Evolutionary conservation across 352 stramenopile species (phyloP), one percentile per base, ranked within the genome.

Genomic region (Globisporangium orthogonon): DNA sequence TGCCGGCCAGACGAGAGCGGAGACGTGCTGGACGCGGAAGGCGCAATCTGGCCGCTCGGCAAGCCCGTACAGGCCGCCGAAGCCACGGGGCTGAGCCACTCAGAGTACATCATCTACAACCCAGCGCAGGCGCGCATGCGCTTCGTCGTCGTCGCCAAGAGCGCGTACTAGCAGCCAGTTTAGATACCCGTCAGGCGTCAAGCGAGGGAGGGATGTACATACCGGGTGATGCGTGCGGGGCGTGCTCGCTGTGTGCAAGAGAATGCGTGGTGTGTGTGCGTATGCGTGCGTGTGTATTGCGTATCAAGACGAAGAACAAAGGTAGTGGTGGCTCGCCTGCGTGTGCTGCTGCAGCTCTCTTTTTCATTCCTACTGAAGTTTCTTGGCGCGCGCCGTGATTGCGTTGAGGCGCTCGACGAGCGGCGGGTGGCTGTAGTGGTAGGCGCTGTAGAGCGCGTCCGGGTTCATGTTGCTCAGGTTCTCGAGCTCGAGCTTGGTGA

Each of bases 381-480:
- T 89, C 70, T 87, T 88, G 14, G 69, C 75, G 41, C 74, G 63
- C 4, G 57, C 63, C 1, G 70, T 70, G 58, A 99, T 98, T n/a
- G 94, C 95, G 45, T 82, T 87, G 7, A 99, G 77, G 14, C 97
- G 85, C 69, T 99, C 94, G 3, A 98, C 83, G 37, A 99, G 75
- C 44, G 96, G 94, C 37, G 97, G 97, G 71, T 99, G 97, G 64
- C 80, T 97, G 77, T 99, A 98, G 78, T 99, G 96, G 68, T 98
- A 98, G 13, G 86, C 90, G 37, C 83, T 96, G 76, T 98, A 99
- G 63, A 94, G 86, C 55, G 53, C 62, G 74, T 99, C 96, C 41
- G 93, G 89, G 67, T 97, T 97, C 91, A 99, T 98, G 66, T 98
- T 98, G 63, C 86, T 87, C 29, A 99, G 73, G 69, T 99, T 99